Conservation (phyloP, 805 yeast genomes). For the Nakazawaea wickerhamii region DNA sequence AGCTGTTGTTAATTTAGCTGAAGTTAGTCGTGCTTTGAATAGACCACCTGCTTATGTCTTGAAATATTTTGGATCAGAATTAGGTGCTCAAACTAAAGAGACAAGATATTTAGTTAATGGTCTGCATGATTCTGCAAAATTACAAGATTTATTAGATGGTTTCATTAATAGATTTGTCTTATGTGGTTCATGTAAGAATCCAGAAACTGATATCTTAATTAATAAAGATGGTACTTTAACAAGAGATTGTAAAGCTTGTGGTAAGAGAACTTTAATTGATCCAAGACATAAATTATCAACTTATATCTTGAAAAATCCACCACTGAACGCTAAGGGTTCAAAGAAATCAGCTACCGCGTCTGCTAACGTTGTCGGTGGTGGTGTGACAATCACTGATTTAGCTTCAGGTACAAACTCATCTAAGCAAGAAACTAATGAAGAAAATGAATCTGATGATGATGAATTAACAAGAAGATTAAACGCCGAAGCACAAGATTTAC, state of each 20-base stretch:
- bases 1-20: conserved; percentile 81
- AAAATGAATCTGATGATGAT: conserved; percentile 59
- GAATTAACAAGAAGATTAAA: conserved; percentile 71
- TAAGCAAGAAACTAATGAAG: conserved; percentile 27
- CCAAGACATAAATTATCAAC: conserved; percentile 83
- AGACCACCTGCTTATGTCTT: conserved; percentile 91
- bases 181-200: conserved; percentile 93
- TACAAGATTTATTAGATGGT: conserved; percentile 92
- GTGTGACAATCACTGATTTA: conserved; percentile 72
- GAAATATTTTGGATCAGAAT: conserved; percentile 92
- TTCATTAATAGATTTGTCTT: conserved; percentile 89
- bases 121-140: conserved; percentile 81
- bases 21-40: conserved; percentile 90
- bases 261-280: conserved; percentile 79
- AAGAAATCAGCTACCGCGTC: conserved; percentile 84
- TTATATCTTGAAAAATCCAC: conserved; percentile 86
- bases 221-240: conserved; percentile 69
- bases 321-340: conserved; percentile 58
- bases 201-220: conserved; percentile 89
- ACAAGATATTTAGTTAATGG: conserved; percentile 94
- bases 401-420: conserved; percentile 47
- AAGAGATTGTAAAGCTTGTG: conserved; percentile 98
- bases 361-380: conserved; percentile 86
- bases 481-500: conserved; percentile 74
- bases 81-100: conserved; percentile 91